These are phyloP conservation scores for Millerago galiae DNA, from an alignment of 805 yeast species.

Conservation along the genomic window DNA sequence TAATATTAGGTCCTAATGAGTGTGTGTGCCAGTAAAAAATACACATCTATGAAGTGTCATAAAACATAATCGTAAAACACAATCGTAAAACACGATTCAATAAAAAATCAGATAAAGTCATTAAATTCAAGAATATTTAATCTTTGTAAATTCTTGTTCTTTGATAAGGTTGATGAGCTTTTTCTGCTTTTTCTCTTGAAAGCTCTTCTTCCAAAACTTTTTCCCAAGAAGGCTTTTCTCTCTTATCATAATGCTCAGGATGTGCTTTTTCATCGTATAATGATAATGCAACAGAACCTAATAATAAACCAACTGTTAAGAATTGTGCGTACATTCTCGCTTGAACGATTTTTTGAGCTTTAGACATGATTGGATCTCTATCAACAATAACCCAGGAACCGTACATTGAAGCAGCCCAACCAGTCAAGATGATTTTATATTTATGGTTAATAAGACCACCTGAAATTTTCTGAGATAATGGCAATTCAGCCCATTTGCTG, in stretches of 20 bases:
- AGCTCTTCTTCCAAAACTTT: constrained; percentile 39
- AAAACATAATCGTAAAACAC: neutral
- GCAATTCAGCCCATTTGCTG: constrained; percentile 44
- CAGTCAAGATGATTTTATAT: constrained; percentile 59
- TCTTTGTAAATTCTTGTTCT: constrained; percentile 32
- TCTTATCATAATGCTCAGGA: constrained; percentile 30
- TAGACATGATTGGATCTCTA: constrained; percentile 67
- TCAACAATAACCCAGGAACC: constrained; percentile 75
- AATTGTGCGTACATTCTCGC: constrained; percentile 92
- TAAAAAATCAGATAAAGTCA: neutral
- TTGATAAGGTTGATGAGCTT: constrained; percentile 22
- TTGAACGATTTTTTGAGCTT: constrained; percentile 75
- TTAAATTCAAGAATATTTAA: constrained; percentile 3
- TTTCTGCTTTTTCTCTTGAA: constrained; percentile 23
- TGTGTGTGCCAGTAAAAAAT: neutral
- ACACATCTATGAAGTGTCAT: too few species aligned
- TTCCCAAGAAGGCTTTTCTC: constrained; percentile 40
- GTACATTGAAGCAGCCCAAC: constrained; percentile 76
- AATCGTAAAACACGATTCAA: neutral
- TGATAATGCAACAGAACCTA: constrained; percentile 62
- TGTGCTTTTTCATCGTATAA: constrained; percentile 57
- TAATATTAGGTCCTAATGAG: neutral
- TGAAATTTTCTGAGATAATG: constrained; percentile 42
- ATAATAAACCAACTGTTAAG: constrained; percentile 60
- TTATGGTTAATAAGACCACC: constrained; percentile 48